Evolutionary conservation across 768 basidiomycete species (phyloP), one percentile per base, ranked within the genome.

Genomic region (Suillus paluster): DNA sequence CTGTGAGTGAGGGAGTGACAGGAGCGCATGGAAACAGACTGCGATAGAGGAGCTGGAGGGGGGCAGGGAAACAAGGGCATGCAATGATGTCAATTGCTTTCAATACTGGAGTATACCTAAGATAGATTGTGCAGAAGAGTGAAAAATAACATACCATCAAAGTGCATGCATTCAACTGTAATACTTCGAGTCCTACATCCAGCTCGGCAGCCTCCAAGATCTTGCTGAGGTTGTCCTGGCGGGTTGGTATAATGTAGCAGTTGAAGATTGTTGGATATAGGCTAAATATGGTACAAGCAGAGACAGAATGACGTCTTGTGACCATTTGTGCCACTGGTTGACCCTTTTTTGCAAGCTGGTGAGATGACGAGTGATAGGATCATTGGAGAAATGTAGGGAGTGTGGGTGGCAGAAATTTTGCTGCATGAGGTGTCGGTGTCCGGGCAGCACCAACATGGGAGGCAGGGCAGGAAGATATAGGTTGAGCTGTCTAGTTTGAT

Each of bases 1-100:
- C 71, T 5, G 72, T 73, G 1, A 79, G 61, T 25, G 71, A 69
- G 2, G 77, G 77, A 3, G 52, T 44, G 2, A 67, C 17, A 1
- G 77, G 77, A 60, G n/a, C n/a, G n/a, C n/a, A n/a, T n/a, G n/a
- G n/a, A n/a, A n/a, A n/a, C n/a, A n/a, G n/a, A 1, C 73, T 73
- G 10, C n/a, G 42, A 41, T 49, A 17, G 0, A 77, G 52, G 3
- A 76, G 70, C 27, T 75, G 71, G 14, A 46, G 23, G 11, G 73
- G 60, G 3, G 61, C 70, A 56, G 61, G 59, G 5, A 39, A 59
- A 64, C 60, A 70, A 10, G 49, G 5, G 58, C 63, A 73, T 27
- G 33, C 12, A 14, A 25, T 34, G 36, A 66, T 63, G 10, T 17
- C 11, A 2, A 63, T 57, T 15, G 58, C 48, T 59, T 65, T 58